phyloP scores from a whole-genome alignment of 1,284 basidiomycete genomes.

The Melampsora occidentalis region DNA sequence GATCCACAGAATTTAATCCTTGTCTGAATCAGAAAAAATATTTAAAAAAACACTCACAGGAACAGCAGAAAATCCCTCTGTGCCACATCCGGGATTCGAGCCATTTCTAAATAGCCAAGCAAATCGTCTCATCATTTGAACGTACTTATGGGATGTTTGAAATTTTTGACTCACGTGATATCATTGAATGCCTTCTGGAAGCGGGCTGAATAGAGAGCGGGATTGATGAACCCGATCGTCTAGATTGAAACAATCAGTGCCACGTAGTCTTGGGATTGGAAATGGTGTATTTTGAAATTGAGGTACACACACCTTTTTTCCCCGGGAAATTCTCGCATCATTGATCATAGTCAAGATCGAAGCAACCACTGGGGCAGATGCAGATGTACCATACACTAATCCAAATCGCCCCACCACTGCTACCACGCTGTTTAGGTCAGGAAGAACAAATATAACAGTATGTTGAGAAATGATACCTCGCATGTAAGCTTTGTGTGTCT shows the following conservation, averaged over 20 bases:
- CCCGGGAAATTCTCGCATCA: constrained; percentile 55
- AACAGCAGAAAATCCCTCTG: constrained; percentile 55
- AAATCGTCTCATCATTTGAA: no score
- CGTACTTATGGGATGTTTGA: no score
- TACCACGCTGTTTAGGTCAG: constrained; percentile 47
- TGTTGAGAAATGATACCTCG: no score
- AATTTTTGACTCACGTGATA: constrained; percentile 54
- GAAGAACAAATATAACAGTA: no score
- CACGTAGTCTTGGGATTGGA: constrained; percentile 54
- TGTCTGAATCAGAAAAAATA: neutral
- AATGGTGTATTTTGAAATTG: constrained; percentile 47
- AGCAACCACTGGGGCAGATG: constrained; percentile 56
- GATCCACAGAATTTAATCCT: neutral
- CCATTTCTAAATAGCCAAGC: constrained; percentile 51
- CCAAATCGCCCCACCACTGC: constrained; percentile 52
- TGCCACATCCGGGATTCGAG: constrained; percentile 61
- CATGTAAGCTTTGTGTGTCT: no score
- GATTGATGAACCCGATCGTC: constrained; percentile 64
- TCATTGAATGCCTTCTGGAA: constrained; percentile 58
- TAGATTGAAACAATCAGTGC: no score
- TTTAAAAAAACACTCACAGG: constrained; percentile 46
- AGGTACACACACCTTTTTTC: no score
- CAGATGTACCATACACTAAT: constrained; percentile 51
- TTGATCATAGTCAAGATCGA: constrained; percentile 64
- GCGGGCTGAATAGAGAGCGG: constrained; percentile 59